These are phyloP conservation scores for Bombardia bombarda DNA, from an alignment of 495 filamentous ascomycete genomes.

Conservation along the genomic window DNA sequence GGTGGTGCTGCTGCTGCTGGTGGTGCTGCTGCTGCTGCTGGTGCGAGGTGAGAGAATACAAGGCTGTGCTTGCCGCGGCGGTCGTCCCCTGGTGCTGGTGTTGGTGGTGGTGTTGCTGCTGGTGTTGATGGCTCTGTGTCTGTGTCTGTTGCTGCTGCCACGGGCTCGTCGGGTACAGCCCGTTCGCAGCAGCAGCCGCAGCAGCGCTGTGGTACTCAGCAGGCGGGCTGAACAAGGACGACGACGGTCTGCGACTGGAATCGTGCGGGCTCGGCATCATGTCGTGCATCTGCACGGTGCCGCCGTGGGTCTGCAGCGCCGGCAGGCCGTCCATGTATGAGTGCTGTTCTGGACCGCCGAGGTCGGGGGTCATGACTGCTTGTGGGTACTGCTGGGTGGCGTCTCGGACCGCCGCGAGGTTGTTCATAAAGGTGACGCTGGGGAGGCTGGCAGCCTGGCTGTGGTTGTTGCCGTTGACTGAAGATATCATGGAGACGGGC, in stretches of 20 bases:
- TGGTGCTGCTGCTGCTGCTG: conserved; percentile 10
- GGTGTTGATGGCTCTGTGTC: conserved; percentile 15
- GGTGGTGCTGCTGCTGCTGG: conserved; percentile 4
- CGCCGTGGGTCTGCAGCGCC: conserved; percentile 9
- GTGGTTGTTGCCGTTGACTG: conserved; percentile 11
- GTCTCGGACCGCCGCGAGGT: no score
- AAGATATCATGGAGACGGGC: no score
- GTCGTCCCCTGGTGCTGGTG: no score
- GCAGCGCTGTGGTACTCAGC: conserved; percentile 26
- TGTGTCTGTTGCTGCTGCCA: conserved; percentile 20
- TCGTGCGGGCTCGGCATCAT: conserved; percentile 30
- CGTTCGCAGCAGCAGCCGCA: conserved; percentile 14
- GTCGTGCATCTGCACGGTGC: conserved; percentile 24
- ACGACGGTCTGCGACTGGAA: conserved; percentile 13
- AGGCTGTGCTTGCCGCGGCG: conserved; percentile 17
- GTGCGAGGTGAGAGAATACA: conserved; percentile 23
- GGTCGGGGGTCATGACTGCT: no score
- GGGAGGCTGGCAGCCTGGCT: conserved; percentile 14
- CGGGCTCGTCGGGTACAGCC: conserved; percentile 17
- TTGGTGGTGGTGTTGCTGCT: conserved; percentile 1
- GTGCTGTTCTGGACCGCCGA: conserved; percentile 21
- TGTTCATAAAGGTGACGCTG: no score
- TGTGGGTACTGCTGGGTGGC: no score
- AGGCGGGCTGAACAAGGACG: conserved; percentile 25
- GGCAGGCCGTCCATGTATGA: conserved; percentile 23